These are phyloP conservation scores for Mortierella polycephala DNA, from an alignment of 371 early-diverging fungal genomes.

Conservation along the genomic window DNA sequence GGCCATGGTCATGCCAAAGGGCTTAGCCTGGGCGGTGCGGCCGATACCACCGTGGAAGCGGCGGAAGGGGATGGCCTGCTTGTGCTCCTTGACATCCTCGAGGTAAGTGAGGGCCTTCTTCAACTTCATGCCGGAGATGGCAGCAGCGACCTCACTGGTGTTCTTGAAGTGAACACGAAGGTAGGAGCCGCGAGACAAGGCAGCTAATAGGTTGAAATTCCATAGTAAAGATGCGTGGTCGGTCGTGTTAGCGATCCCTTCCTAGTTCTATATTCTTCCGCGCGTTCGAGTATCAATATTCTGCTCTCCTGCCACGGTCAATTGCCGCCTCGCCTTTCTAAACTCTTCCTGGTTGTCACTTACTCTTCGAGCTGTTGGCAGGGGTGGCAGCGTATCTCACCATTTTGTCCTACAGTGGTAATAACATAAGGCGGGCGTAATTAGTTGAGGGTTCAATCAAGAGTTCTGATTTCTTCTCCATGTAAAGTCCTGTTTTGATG, in stretches of 20 bases:
- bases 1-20: constrained; percentile 92
- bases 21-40: constrained; percentile 98
- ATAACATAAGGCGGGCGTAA: not conserved
- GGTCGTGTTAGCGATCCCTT: not conserved
- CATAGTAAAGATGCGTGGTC: not conserved
- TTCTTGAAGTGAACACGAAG: constrained; percentile 99
- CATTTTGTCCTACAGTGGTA: constrained; percentile 49
- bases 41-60: constrained; percentile 98
- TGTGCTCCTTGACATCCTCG: constrained; percentile 95
- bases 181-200: constrained; percentile 95
- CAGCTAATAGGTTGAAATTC: constrained; percentile 62
- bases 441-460: too few relatives aligned
- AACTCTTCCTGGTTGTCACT: constrained; percentile 14
- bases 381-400: constrained; percentile 58
- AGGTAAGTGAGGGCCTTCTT: constrained; percentile 96
- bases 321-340: not conserved
- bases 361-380: constrained; percentile 58
- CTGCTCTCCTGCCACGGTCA: too few relatives aligned
- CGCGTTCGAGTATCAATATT: too few relatives aligned
- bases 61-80: constrained; percentile 98
- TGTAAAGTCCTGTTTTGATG: too few relatives aligned
- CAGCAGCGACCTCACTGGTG: constrained; percentile 98
- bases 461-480: too few relatives aligned
- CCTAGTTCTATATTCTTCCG: not conserved
- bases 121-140: constrained; percentile 95